Evolutionary conservation across 1,284 basidiomycete genomes (phyloP).

Genomic region (Cryptococcus sp.): DNA sequence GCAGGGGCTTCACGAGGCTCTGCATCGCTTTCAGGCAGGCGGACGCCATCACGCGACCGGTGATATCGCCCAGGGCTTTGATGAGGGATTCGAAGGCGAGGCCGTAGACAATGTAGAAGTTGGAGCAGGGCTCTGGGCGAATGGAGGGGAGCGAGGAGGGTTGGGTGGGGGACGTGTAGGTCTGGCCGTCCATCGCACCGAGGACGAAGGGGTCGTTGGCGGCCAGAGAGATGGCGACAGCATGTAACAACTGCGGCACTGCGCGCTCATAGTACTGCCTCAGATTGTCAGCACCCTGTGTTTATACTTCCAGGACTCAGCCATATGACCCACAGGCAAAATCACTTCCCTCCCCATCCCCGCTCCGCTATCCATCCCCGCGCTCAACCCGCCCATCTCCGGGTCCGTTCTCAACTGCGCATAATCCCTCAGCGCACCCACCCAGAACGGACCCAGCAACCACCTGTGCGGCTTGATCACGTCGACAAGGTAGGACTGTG

Average conservation of each 20-base stretch:
- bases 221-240: constrained; percentile 77
- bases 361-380: constrained; percentile 72
- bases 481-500: constrained; percentile 71
- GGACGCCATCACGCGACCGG: constrained; percentile 42
- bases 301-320: not conserved
- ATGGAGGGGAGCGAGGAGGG: constrained; percentile 30
- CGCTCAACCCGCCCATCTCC: constrained; percentile 68
- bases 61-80: constrained; percentile 58
- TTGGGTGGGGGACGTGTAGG: constrained; percentile 29
- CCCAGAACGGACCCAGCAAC: constrained; percentile 78
- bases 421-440: constrained; percentile 83
- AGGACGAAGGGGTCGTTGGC: constrained; percentile 65
- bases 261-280: constrained; percentile 79
- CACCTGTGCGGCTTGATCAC: constrained; percentile 79
- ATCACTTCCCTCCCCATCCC: constrained; percentile 86
- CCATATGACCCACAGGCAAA: constrained; percentile 63
- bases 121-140: constrained; percentile 67
- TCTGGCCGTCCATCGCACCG: constrained; percentile 77
- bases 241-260: constrained; percentile 81
- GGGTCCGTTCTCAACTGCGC: constrained; percentile 85
- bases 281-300: not conserved
- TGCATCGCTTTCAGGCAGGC: constrained; percentile 77
- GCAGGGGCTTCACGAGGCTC: constrained; percentile 70
- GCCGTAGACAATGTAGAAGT: constrained; percentile 89
- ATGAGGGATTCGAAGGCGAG: constrained; percentile 87